phyloP scores from a whole-genome alignment of 1,139 yeast genomes.

The Yamadazyma kanchanaburiensis region DNA sequence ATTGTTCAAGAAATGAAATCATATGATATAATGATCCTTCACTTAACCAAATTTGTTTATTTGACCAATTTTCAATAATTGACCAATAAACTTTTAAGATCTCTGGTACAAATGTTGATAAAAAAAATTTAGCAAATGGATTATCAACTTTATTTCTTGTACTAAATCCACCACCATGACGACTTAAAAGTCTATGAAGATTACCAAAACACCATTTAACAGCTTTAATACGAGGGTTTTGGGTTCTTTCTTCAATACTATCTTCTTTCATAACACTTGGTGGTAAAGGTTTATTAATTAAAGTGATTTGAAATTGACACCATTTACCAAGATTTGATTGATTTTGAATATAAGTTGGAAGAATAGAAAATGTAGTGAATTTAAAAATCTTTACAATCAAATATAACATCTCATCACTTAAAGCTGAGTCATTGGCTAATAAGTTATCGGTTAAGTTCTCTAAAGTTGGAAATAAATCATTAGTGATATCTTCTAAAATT shows the following conservation, averaged over 20 bases:
- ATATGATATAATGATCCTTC: constrained; percentile 59
- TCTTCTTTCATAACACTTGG: constrained; percentile 35
- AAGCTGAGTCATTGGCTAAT: constrained; percentile 20
- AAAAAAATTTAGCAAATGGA: constrained; percentile 46
- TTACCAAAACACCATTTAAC: constrained; percentile 77
- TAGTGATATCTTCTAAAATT: constrained; percentile 46
- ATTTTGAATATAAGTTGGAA: constrained; percentile 58
- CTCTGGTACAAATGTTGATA: constrained; percentile 55
- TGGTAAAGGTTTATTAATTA: constrained; percentile 46
- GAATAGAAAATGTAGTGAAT: constrained; percentile 52
- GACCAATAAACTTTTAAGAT: constrained; percentile 58
- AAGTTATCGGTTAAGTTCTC: constrained; percentile 48
- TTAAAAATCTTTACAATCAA: constrained; percentile 64
- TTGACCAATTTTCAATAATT: constrained; percentile 58
- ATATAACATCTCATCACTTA: constrained; percentile 57
- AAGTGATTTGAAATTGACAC: constrained; percentile 58
- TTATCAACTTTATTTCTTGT: constrained; percentile 32
- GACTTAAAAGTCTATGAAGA: constrained; percentile 53
- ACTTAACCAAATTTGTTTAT: constrained; percentile 55
- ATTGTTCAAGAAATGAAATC: constrained; percentile 62
- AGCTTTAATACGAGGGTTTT: constrained; percentile 54
- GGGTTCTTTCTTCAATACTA: constrained; percentile 26
- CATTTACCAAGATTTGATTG: constrained; percentile 54
- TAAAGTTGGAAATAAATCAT: constrained; percentile 52
- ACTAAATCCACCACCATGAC: constrained; percentile 50